Conservation (phyloP, 129 eudicot genomes). For the Flaveria brownii region DNA sequence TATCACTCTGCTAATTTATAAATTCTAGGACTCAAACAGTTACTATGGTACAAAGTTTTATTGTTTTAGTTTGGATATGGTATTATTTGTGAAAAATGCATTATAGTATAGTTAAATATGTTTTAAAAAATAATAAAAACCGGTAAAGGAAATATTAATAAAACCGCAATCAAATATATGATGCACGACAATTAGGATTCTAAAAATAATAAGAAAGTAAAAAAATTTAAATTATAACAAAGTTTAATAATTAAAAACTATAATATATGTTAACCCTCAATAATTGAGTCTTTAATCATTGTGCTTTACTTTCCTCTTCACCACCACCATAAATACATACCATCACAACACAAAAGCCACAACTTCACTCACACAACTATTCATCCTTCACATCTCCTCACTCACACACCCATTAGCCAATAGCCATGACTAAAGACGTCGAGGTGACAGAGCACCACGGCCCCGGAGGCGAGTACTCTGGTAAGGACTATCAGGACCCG, state of each 20-base stretch:
- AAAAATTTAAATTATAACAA: no score
- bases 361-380: constrained; percentile 42
- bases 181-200: not conserved
- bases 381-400: constrained; percentile 18
- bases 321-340: constrained; percentile 33
- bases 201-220: no score
- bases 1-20: no score
- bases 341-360: constrained; percentile 15
- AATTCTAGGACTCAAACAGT: no score
- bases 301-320: not conserved
- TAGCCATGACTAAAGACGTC: constrained; percentile 49
- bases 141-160: no score
- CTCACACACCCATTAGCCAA: not conserved
- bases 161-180: not conserved
- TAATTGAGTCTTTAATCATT: constrained; percentile 29
- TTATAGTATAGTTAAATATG: no score
- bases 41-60: no score
- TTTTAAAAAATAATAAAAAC: no score
- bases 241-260: not conserved
- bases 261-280: constrained; percentile 27
- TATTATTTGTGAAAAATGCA: no score
- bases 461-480: constrained; percentile 54
- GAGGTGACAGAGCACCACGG: constrained; percentile 62
- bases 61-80: no score
- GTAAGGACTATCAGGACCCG: constrained; percentile 90